Conservation (phyloP, 2,329 filamentous ascomycete species). For the Aureobasidium zeae region DNA sequence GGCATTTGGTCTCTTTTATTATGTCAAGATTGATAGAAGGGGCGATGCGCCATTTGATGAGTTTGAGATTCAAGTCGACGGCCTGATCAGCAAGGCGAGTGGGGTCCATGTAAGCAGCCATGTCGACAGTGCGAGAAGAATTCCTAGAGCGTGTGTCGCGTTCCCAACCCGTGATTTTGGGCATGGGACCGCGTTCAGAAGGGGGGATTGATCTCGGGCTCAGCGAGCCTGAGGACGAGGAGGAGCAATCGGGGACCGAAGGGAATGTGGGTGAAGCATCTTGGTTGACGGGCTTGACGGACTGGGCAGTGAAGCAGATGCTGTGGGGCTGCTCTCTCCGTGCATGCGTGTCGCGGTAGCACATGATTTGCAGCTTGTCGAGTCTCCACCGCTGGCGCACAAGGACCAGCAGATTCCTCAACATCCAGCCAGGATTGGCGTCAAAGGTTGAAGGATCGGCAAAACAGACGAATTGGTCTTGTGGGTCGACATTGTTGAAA, state of each 20-base stretch:
- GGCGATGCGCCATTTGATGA: slow-evolving; percentile 98
- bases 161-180: slow-evolving; percentile 94
- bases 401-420: slow-evolving; percentile 80
- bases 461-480: slow-evolving; percentile 77
- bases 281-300: slow-evolving; percentile 17
- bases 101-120: slow-evolving; percentile 92
- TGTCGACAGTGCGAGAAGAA: slow-evolving; percentile 64
- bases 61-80: slow-evolving; percentile 89
- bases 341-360: slow-evolving; percentile 76
- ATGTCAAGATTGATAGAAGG: slow-evolving; percentile 77
- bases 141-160: slow-evolving; percentile 71
- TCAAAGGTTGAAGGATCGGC: slow-evolving; percentile 87
- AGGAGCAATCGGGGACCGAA: neutral
- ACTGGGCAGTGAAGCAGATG: slow-evolving; percentile 59
- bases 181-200: slow-evolving; percentile 33
- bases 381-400: slow-evolving; percentile 74
- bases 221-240: slow-evolving; percentile 21
- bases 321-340: slow-evolving; percentile 73
- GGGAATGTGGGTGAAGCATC: slow-evolving; percentile 18
- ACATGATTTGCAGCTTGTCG: slow-evolving; percentile 69
- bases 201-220: slow-evolving; percentile 18
- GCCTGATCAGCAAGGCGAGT: slow-evolving; percentile 79
- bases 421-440: slow-evolving; percentile 81
- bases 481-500: slow-evolving; percentile 61
- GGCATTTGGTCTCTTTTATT: slow-evolving; percentile 82